These are phyloP conservation scores for Psilocybe mexicana DNA, from an alignment of 1,284 basidiomycete genomes.

Conservation along the genomic window DNA sequence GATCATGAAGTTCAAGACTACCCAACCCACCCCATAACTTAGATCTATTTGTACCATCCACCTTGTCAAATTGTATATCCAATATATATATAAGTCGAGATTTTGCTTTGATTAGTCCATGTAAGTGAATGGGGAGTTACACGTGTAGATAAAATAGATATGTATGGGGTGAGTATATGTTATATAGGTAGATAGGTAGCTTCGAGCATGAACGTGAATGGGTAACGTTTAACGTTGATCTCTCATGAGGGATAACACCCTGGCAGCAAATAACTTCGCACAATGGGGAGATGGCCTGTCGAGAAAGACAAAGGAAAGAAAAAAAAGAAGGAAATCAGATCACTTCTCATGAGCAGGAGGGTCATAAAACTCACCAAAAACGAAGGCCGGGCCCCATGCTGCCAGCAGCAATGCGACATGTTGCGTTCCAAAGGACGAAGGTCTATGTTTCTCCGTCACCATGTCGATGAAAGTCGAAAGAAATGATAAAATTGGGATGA, in stretches of 20 bases:
- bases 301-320: neutral
- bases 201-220: neutral
- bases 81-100: neutral
- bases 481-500: conserved; percentile 44
- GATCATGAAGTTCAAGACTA: conserved; percentile 10
- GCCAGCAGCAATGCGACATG: conserved; percentile 53
- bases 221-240: too few species aligned
- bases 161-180: too few species aligned
- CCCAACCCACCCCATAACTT: neutral
- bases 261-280: conserved; percentile 26
- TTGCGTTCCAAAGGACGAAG: conserved; percentile 52
- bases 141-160: neutral
- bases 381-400: conserved; percentile 52
- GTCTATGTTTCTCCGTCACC: conserved; percentile 31
- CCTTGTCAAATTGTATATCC: too few species aligned
- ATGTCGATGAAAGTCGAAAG: conserved; percentile 53
- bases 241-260: conserved; percentile 20
- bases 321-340: neutral
- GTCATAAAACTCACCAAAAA: conserved; percentile 38
- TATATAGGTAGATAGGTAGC: neutral
- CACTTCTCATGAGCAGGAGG: neutral
- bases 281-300: conserved; percentile 27
- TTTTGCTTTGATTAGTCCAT: neutral
- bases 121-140: neutral
- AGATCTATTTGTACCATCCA: neutral